These are phyloP conservation scores for Auricularia auricula-judae DNA, from an alignment of 768 basidiomycete genomes.

Conservation along the genomic window DNA sequence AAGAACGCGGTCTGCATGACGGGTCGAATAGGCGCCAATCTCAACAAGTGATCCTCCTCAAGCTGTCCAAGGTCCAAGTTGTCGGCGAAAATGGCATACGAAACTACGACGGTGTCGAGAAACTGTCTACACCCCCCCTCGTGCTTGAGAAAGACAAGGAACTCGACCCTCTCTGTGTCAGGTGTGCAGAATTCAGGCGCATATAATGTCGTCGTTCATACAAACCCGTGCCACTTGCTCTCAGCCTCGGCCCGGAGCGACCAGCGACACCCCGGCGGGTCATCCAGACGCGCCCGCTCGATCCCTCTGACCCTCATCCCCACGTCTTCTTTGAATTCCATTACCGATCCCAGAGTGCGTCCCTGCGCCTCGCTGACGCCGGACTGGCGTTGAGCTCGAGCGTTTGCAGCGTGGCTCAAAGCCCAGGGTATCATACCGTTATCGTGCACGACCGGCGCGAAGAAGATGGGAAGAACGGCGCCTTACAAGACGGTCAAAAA, in stretches of 20 bases:
- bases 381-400: too few relatives aligned
- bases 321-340: not conserved
- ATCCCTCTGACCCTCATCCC: not conserved
- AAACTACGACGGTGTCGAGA: not conserved
- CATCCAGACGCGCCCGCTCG: not conserved
- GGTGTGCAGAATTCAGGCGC: not conserved
- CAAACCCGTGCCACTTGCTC: not conserved
- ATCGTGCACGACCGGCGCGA: too few relatives aligned
- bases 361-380: not conserved
- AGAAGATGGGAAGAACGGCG: too few relatives aligned
- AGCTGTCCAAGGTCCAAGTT: not conserved
- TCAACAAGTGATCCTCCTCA: not conserved
- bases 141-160: not conserved
- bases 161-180: not conserved
- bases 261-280: not conserved
- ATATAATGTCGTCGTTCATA: not conserved
- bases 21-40: not conserved
- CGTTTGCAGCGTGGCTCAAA: too few relatives aligned
- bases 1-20: not conserved
- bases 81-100: not conserved
- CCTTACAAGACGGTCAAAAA: too few relatives aligned
- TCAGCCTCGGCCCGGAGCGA: not conserved
- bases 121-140: not conserved
- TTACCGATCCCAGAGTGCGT: not conserved
- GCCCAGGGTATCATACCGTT: too few relatives aligned